Percentiles rank a stretch among this genome's conserved stretches.
These are phyloP conservation scores for Tuber microsphaerosporum DNA, from an alignment of 495 filamentous ascomycete genomes.

Conservation along the genomic window DNA sequence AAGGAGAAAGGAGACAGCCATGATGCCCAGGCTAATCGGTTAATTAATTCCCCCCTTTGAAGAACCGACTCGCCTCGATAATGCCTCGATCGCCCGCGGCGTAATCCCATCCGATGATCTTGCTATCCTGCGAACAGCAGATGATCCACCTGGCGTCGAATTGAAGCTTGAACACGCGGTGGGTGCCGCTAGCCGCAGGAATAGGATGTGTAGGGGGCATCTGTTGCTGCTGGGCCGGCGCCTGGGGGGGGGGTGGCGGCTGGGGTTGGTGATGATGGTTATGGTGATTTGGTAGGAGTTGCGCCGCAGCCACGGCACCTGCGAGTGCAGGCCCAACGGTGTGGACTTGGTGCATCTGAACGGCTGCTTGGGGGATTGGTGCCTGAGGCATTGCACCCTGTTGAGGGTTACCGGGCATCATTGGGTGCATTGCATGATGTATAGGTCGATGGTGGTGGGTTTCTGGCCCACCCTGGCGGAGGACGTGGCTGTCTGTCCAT, in stretches of 20 bases:
- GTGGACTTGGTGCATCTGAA: constrained; percentile 40
- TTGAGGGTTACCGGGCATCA: constrained; percentile 21
- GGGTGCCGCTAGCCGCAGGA: constrained; percentile 24
- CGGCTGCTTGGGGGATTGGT: constrained; percentile 5
- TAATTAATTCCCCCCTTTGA: constrained; percentile 42
- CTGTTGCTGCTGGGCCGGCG: constrained; percentile 8
- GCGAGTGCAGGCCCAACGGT: constrained; percentile 25
- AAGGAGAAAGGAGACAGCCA: neutral
- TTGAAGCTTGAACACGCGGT: constrained; percentile 90
- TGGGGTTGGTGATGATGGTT: constrained; percentile 17
- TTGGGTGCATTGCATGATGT: constrained; percentile 19
- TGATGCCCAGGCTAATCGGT: neutral
- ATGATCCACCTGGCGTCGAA: constrained; percentile 92
- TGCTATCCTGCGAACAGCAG: constrained; percentile 80
- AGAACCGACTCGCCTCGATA: constrained; percentile 72
- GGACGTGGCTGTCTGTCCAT: constrained; percentile 65
- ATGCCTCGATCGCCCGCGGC: constrained; percentile 80
- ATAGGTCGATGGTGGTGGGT: constrained; percentile 4
- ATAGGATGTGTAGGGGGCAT: constrained; percentile 13
- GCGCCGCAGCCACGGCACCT: constrained; percentile 32
- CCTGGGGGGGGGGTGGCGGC: constrained; percentile 20
- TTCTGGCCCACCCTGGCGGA: constrained; percentile 52
- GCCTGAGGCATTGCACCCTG: constrained; percentile 19
- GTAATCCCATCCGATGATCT: constrained; percentile 97
- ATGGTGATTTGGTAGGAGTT: constrained; percentile 25